Evolutionary conservation across 1,284 basidiomycete genomes (phyloP).

Genomic region (Ustilago trichophora): DNA sequence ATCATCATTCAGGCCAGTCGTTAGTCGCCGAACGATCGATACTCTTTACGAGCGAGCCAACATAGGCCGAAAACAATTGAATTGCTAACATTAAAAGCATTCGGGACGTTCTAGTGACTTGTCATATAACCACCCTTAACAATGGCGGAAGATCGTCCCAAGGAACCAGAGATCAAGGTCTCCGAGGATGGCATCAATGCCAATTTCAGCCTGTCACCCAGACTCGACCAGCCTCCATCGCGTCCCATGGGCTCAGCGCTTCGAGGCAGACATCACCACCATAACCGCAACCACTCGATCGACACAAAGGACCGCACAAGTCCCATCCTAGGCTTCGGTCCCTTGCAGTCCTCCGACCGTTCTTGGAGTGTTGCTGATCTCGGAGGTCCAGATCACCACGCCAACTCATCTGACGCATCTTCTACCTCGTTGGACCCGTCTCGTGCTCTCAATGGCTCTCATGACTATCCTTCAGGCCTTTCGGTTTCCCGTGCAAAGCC

Average conservation of each 20-base stretch:
- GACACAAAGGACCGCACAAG: slow-evolving; percentile 52
- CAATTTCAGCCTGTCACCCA: slow-evolving; percentile 39
- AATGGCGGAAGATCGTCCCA: slow-evolving; percentile 34
- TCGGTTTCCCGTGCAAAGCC: slow-evolving; percentile 11
- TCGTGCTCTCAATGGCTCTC: slow-evolving; percentile 21
- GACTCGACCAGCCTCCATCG: slow-evolving; percentile 29
- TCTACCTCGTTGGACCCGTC: slow-evolving; percentile 19
- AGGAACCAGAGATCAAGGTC: slow-evolving; percentile 41
- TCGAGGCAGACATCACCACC: slow-evolving; percentile 31
- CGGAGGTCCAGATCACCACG: slow-evolving; percentile 10
- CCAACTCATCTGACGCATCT: slow-evolving; percentile 1
- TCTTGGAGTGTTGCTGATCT: slow-evolving; percentile 26
- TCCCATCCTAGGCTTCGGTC: slow-evolving; percentile 46
- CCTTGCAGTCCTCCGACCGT: slow-evolving; percentile 28
- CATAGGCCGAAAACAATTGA: not conserved
- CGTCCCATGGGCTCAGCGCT: slow-evolving; percentile 20
- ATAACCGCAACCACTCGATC: slow-evolving; percentile 47
- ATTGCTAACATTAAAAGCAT: not conserved
- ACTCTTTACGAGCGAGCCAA: no score
- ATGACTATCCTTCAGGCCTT: slow-evolving; percentile 11
- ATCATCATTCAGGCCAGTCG: no score
- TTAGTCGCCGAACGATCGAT: no score
- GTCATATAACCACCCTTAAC: not conserved
- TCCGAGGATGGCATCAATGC: slow-evolving; percentile 44
- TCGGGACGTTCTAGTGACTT: not conserved